Evolutionary conservation across 768 basidiomycete genomes (phyloP).

Genomic region (Termitomyces sp.): DNA sequence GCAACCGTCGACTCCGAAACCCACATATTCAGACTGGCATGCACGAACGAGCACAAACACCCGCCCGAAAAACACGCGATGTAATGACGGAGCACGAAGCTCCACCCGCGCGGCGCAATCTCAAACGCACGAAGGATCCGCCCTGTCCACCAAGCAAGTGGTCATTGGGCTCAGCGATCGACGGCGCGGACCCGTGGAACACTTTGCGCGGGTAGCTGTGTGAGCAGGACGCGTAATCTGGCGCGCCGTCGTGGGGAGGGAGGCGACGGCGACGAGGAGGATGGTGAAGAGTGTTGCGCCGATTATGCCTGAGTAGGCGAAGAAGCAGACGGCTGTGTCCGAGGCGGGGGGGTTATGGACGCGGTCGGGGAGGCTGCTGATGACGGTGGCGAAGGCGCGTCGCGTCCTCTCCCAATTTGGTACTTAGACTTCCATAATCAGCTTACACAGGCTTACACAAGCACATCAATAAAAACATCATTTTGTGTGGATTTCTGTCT

Average conservation of each 20-base stretch:
- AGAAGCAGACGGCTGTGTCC: slow-evolving; percentile 17
- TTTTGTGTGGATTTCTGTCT: too few species aligned
- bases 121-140: slow-evolving; percentile 22
- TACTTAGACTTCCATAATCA: too few species aligned
- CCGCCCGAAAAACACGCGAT: slow-evolving; percentile 19
- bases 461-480: too few species aligned
- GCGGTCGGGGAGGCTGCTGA: slow-evolving; percentile 12
- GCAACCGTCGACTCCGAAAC: slow-evolving; percentile 14
- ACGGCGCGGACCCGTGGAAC: slow-evolving; percentile 9
- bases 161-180: slow-evolving; percentile 16
- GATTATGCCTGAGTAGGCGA: slow-evolving; percentile 20
- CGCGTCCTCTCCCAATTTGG: too few species aligned
- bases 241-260: slow-evolving; percentile 21
- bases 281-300: slow-evolving; percentile 23
- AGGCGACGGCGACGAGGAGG: slow-evolving; percentile 22
- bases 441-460: too few species aligned
- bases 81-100: slow-evolving; percentile 18
- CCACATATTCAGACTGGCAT: slow-evolving; percentile 17
- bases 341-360: slow-evolving; percentile 4
- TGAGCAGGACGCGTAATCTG: slow-evolving; percentile 16
- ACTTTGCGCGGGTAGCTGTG: slow-evolving; percentile 20
- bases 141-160: slow-evolving; percentile 18
- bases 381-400: too few species aligned
- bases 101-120: slow-evolving; percentile 21
- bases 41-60: slow-evolving; percentile 17